phyloP scores from a whole-genome alignment of 2,329 filamentous ascomycete species.

The Colletotrichum neosansevieriae region DNA sequence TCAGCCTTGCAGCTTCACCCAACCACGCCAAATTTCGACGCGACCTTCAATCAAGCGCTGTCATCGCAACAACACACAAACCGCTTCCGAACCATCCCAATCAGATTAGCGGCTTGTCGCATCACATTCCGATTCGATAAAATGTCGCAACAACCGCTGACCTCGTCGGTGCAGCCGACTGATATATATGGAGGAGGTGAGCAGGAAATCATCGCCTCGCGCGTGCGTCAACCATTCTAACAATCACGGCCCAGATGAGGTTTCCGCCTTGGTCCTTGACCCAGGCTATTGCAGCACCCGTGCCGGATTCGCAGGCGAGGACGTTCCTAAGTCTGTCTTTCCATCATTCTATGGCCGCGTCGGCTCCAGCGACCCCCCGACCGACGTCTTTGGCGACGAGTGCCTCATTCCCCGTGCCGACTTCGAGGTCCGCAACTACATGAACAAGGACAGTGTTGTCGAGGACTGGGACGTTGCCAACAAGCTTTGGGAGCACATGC shows the following conservation, averaged over 20 bases:
- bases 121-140: slow-evolving; percentile 38
- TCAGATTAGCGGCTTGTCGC: slow-evolving; percentile 24
- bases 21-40: slow-evolving; percentile 39
- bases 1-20: slow-evolving; percentile 40
- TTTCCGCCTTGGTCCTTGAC: slow-evolving; percentile 96
- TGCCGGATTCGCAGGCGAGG: slow-evolving; percentile 97
- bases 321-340: slow-evolving; percentile 92
- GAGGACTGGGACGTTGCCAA: slow-evolving; percentile 96
- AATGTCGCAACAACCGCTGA: slow-evolving; percentile 70
- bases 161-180: slow-evolving; percentile 68
- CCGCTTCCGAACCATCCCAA: slow-evolving; percentile 16
- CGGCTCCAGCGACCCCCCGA: slow-evolving; percentile 61
- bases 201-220: slow-evolving; percentile 33
- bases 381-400: slow-evolving; percentile 88
- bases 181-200: slow-evolving; percentile 74
- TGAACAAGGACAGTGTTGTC: slow-evolving; percentile 88
- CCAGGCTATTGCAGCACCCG: slow-evolving; percentile 92
- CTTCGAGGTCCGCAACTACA: slow-evolving; percentile 91
- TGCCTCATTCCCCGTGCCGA: slow-evolving; percentile 81
- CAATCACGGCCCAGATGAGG: slow-evolving; percentile 77
- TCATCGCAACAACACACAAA: slow-evolving; percentile 33
- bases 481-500: slow-evolving; percentile 91
- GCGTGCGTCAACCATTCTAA: slow-evolving; percentile 18
- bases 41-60: slow-evolving; percentile 29
- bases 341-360: slow-evolving; percentile 87